A percentile compares a stretch with the other conserved stretches of the same genome.
Conservation (phyloP, 805 yeast species). For the Yueomyces sp. region DNA sequence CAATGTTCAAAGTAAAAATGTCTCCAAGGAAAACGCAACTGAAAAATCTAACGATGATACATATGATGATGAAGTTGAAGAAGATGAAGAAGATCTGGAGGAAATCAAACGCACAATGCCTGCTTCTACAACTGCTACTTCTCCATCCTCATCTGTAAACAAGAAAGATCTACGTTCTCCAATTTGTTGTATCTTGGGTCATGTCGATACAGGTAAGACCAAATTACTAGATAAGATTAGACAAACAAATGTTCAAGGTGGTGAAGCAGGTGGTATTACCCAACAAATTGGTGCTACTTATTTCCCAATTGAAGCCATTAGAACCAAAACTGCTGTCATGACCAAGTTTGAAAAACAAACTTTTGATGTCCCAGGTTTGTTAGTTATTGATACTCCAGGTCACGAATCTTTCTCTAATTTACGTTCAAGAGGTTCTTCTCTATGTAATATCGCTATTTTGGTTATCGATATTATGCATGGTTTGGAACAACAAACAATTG, state of each 20-base stretch:
- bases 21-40: conserved; percentile 1
- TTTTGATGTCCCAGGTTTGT: conserved; percentile 92
- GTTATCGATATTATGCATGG: conserved; percentile 99
- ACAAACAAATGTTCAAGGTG: conserved; percentile 98
- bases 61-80: conserved; percentile 22
- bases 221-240: conserved; percentile 92
- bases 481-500: conserved; percentile 93
- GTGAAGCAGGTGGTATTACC: conserved; percentile 99
- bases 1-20: not conserved
- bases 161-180: conserved; percentile 80
- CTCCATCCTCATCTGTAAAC: conserved; percentile 12
- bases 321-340: conserved; percentile 86
- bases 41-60: conserved; percentile 17
- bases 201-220: conserved; percentile 99
- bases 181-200: conserved; percentile 97
- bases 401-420: conserved; percentile 98
- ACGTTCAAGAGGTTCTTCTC: conserved; percentile 96
- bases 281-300: conserved; percentile 99
- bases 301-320: conserved; percentile 92
- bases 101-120: conserved; percentile 15
- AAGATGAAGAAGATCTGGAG: conserved; percentile 18
- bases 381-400: conserved; percentile 98
- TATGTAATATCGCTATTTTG: conserved; percentile 97
- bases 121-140: conserved; percentile 3
- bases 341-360: conserved; percentile 68